Percentiles rank a stretch among this genome's conserved stretches.
Conservation (phyloP, 2,329 filamentous ascomycete species). For the Paraconiothyrium sp. region DNA sequence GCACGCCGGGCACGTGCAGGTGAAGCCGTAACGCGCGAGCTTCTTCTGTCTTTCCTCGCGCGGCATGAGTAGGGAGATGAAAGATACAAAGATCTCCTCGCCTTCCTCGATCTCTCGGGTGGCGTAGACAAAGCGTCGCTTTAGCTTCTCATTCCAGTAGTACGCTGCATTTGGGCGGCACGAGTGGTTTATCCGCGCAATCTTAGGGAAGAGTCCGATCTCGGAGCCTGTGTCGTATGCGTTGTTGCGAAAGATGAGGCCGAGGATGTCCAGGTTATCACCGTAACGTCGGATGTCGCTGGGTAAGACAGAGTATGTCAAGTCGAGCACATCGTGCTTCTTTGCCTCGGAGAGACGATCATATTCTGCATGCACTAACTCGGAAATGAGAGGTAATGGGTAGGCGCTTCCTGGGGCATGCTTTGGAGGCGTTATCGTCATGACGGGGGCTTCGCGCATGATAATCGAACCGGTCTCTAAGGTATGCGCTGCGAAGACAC, state of each 20-base stretch:
- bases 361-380: constrained; percentile 37
- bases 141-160: constrained; percentile 45
- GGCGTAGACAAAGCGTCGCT: constrained; percentile 47
- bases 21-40: constrained; percentile 48
- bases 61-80: constrained; percentile 46
- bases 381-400: constrained; percentile 32
- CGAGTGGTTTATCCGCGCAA: constrained; percentile 49
- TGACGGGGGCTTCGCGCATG: constrained; percentile 52
- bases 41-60: constrained; percentile 42
- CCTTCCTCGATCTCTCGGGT: constrained; percentile 48
- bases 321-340: constrained; percentile 38
- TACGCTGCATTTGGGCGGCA: constrained; percentile 50
- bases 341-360: constrained; percentile 27
- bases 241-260: constrained; percentile 47
- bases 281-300: constrained; percentile 22
- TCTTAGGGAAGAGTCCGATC: constrained; percentile 46
- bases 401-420: constrained; percentile 38
- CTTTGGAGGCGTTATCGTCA: constrained; percentile 43
- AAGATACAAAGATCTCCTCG: constrained; percentile 53
- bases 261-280: constrained; percentile 31
- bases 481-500: constrained; percentile 50
- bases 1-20: constrained; percentile 51
- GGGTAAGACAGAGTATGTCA: constrained; percentile 35
- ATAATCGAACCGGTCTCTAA: constrained; percentile 52
- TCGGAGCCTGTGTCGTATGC: constrained; percentile 46